These are phyloP conservation scores for Verticillium isaacii DNA, from an alignment of 2,329 filamentous ascomycete species.

Conservation along the genomic window DNA sequence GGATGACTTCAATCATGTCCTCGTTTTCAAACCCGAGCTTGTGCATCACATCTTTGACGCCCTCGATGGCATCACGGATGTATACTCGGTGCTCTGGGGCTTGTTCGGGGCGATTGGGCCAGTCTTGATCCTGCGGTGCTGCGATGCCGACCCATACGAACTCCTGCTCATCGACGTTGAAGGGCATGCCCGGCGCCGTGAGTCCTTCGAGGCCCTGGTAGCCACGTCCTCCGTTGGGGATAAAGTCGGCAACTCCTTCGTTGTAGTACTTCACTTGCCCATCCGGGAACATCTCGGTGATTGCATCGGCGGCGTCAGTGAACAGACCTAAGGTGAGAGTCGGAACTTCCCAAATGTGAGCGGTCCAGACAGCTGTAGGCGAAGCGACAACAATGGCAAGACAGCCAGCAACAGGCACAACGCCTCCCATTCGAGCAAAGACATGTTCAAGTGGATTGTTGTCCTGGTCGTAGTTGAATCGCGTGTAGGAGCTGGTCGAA, in stretches of 20 bases:
- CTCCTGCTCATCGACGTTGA: constrained; percentile 3
- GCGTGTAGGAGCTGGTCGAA: not conserved
- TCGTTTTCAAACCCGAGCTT: not conserved
- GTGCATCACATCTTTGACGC: not conserved
- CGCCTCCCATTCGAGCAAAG: constrained; percentile 6
- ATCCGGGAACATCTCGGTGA: not conserved
- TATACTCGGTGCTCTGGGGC: not conserved
- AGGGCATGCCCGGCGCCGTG: not conserved
- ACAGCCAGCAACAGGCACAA: constrained; percentile 12
- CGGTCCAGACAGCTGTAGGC: constrained; percentile 8
- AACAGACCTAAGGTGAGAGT: not conserved
- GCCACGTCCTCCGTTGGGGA: constrained; percentile 1
- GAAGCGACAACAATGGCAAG: constrained; percentile 7
- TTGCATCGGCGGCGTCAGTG: not conserved
- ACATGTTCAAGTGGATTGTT: not conserved
- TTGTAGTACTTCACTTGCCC: constrained; percentile 2
- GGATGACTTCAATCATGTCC: not conserved
- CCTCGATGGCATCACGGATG: not conserved
- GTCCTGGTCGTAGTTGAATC: not conserved
- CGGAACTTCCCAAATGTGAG: constrained; percentile 13
- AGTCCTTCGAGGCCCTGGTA: constrained; percentile 1
- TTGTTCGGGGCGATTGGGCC: not conserved
- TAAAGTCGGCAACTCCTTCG: constrained; percentile 4
- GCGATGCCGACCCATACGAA: constrained; percentile 8
- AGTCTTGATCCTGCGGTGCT: not conserved